Evolutionary conservation across 768 basidiomycete genomes (phyloP), one percentile per base, ranked within the genome.

Genomic region (Lactarius deliciosus): DNA sequence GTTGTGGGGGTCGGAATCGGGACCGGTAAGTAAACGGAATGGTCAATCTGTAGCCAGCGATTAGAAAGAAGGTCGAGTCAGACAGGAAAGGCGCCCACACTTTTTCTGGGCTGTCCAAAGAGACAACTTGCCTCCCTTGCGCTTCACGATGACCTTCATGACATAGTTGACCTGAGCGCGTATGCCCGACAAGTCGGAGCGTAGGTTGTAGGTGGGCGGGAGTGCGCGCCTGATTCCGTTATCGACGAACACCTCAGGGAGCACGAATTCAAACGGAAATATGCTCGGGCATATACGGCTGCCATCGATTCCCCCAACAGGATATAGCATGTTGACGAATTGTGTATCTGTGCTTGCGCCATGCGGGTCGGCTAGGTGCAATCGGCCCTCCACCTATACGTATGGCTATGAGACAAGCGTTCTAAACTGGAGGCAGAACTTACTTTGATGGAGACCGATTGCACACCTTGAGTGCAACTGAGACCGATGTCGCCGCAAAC

Each of bases 1-100:
- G 84, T 15, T 82, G 78, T 61, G 79, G 78, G 0, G 89, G 81
- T n/a, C 85, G 81, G 58, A 80, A 80, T 55, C 82, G 82, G 9
- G 87, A 88, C 50, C 66, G 69, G 68, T 89, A 88, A 6, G 74
- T 73, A 63, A 90, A 78, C 1, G 82, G 83, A 2, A 86, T 74
- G 22, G 73, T 74, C 41, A 87, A 72, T 30, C 86, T 75, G 40
- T 15, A 61, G n/a, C n/a, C 11, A 0, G 5, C n/a, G 54, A 8
- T 41, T 13, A 34, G 22, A n/a, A 36, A 22, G 22, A 13, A 0
- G 18, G n/a, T 56, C 45, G 36, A 28, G 41, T 30, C 32, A 18
- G 36, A 64, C 36, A 45, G 13, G 20, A 8, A 11, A 16, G 40
- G n/a, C 64, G 16, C 32, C 32, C 22, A 68, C 70, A 87, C 87